phyloP scores from a whole-genome alignment of 2,329 filamentous ascomycete genomes.

The Aspergillus spinulosporus region DNA sequence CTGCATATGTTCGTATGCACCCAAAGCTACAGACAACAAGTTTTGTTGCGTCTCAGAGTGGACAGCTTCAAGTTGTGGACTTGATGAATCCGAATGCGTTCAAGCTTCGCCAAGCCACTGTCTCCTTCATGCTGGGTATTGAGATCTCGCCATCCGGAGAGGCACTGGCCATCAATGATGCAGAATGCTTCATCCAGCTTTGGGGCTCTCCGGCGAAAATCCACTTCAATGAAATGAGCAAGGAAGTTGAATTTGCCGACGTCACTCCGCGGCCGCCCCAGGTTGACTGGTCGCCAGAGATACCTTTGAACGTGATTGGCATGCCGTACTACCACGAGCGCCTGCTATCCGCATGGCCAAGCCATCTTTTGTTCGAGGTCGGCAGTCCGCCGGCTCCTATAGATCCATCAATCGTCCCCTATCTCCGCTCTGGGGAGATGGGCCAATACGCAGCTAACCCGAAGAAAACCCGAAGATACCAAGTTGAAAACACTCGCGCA shows the following conservation, averaged over 20 bases:
- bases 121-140: constrained; percentile 74
- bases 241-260: constrained; percentile 75
- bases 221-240: constrained; percentile 79
- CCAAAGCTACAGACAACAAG: constrained; percentile 93
- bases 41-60: constrained; percentile 86
- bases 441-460: constrained; percentile 78
- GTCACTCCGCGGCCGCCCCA: constrained; percentile 61
- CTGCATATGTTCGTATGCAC: constrained; percentile 94
- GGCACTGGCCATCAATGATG: constrained; percentile 77
- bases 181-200: constrained; percentile 74
- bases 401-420: constrained; percentile 68
- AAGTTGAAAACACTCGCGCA: constrained; percentile 74
- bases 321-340: constrained; percentile 91
- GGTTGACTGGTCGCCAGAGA: constrained; percentile 70
- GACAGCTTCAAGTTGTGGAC: constrained; percentile 94
- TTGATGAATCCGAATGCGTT: constrained; percentile 90
- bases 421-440: constrained; percentile 70
- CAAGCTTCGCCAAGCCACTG: constrained; percentile 79
- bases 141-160: constrained; percentile 88
- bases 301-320: constrained; percentile 80
- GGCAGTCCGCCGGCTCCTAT: constrained; percentile 77
- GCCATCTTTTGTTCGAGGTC: constrained; percentile 77
- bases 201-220: constrained; percentile 87
- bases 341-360: constrained; percentile 86
- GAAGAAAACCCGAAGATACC: constrained; percentile 72